Evolutionary conservation across 2,329 filamentous ascomycete genomes (phyloP), one percentile per base, ranked within the genome.

Genomic region (Aspergillus carbonarius): DNA sequence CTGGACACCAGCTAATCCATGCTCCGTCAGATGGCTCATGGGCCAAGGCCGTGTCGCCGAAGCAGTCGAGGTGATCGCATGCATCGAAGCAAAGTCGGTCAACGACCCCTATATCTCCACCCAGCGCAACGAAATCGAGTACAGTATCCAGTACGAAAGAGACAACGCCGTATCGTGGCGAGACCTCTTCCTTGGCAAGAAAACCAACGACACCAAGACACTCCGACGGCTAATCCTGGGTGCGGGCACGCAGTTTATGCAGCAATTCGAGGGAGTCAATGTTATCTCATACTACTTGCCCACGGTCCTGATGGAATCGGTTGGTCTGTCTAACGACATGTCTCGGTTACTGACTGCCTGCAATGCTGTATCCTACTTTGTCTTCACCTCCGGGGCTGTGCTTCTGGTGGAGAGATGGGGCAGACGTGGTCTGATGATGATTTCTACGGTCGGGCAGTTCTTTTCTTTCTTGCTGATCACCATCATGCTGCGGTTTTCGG

Each of bases 261-360:
- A 83, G 55, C 81, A 83, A 60, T 68, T 82, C 4, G 71, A 74
- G 46, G 78, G 78, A 3, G 72, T 71, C 13, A 73, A 75, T 47
- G 68, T 68, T 17, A 64, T 76, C 4, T 72, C 69, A 4, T 82
- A 82, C 61, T 85, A 82, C 57, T 72, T 87, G 0, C 84, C 84
- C 0, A 85, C 85, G 37, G 83, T 88, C 0, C 78, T 88, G 7
- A 86, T 83, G 55, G 68, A 82, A 47, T 83, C 78, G 6, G 83
- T 88, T 7, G 83, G 84, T 0, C 77, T 86, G 25, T 71, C 71
- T 30, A 77, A 85, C 58, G 76, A 76, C 40, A 78, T 81, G 66
- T 80, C 82, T 2, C 77, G 84, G 4, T 71, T 88, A 0, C 74
- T 88, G 17, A 80, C 84, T 1, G 85, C 82, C 2, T 80, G 82